These are phyloP conservation scores for Cynara cardunculus DNA, from an alignment of 129 eudicot species.

Conservation along the genomic window DNA sequence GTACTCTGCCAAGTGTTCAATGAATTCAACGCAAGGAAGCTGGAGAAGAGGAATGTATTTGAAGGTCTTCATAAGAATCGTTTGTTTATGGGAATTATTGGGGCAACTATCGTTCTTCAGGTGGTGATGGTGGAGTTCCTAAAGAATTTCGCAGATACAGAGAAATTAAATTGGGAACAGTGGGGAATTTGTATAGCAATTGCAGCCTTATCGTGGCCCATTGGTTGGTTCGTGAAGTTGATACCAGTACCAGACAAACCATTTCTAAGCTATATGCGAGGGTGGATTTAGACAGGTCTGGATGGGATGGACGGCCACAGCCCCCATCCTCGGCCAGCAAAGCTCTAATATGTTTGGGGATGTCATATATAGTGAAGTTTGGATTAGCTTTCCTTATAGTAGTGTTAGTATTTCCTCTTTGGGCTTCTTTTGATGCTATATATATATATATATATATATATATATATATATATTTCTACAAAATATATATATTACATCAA, in stretches of 20 bases:
- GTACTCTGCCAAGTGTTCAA: constrained; percentile 92
- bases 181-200: constrained; percentile 66
- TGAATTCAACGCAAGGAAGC: constrained; percentile 67
- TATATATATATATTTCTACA: too few species aligned
- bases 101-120: constrained; percentile 61
- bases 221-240: constrained; percentile 67
- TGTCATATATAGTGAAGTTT: too few species aligned
- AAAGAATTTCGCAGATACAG: constrained; percentile 71
- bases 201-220: constrained; percentile 76
- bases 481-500: too few species aligned
- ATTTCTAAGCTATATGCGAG: constrained; percentile 37
- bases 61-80: constrained; percentile 55
- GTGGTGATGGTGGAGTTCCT: constrained; percentile 76
- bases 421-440: too few species aligned
- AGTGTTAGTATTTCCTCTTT: too few species aligned
- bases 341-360: background rate
- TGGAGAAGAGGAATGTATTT: constrained; percentile 76
- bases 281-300: constrained; percentile 14
- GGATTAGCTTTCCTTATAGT: too few species aligned
- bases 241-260: constrained; percentile 70
- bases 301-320: background rate
- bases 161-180: constrained; percentile 54
- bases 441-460: too few species aligned
- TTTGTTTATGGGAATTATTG: constrained; percentile 64
- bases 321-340: too few species aligned